Base-by-base conservation (phyloP, 1,139 yeast species). In the Lizanozyma gosingica region DNA sequence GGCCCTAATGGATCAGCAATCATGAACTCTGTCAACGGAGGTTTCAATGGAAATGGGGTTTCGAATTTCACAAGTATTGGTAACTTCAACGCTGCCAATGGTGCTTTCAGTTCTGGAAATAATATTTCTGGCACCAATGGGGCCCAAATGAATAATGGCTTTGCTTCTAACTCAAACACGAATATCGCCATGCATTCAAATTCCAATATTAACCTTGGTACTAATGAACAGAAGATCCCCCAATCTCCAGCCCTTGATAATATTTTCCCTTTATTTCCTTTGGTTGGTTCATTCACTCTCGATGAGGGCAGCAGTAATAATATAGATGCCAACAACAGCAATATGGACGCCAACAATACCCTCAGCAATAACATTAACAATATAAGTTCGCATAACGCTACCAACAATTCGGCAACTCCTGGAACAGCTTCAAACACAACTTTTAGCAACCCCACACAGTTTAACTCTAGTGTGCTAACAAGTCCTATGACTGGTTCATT, bases 211-310 rank as follows among this genome's bases (percentile, higher is more conserved):
- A 37, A 9, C 11, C n/a, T n/a, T n/a, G n/a, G n/a, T n/a, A n/a
- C n/a, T n/a, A 6, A 6, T 6, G 29, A 14, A 15, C 17, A 17
- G 32, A 36, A n/a, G 37, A 18, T n/a, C 18, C 14, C 34, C 27
- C 15, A 36, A 22, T 22, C 29, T 6, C 29, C 29, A 22, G 6
- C 29, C 11, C 29, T 22, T 22, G 29, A 22, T 39, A 57, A 22
- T 22, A 62, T 69, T 60, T 74, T 73, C 47, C 80, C 80, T 2
- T 58, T 75, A 27, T 73, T 71, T 42, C 78, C 80, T 0, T 57
- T 75, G 41, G 71, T 74, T 36, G 80, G 79, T 2, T 62, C 64
- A 32, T 57, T 58, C 38, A 66, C 42, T 4, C 15, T 22, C 14
- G 62, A 57, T 38, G 47, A 45, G 14, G 47, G 50, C 9, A 46